Percentiles rank a stretch among this genome's conserved stretches.
These are phyloP conservation scores for Mycena chlorophos DNA, from an alignment of 768 basidiomycete genomes.

Conservation along the genomic window DNA sequence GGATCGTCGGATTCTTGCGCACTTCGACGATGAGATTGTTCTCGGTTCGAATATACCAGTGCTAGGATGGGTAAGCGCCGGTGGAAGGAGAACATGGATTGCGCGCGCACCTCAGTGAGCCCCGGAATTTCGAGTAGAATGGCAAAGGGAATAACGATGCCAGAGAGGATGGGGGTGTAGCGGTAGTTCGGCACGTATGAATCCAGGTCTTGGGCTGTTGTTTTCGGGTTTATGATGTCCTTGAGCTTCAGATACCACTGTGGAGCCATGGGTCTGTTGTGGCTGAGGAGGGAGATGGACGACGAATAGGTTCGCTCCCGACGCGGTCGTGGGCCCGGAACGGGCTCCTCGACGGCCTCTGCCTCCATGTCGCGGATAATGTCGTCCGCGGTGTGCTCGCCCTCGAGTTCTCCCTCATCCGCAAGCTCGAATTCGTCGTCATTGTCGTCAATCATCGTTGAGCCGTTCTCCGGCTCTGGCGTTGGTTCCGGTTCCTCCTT, in stretches of 20 bases:
- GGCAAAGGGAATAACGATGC: slow-evolving; percentile 69
- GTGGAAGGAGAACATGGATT: neutral
- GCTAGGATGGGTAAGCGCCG: slow-evolving; percentile 14
- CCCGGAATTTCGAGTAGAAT: slow-evolving; percentile 84
- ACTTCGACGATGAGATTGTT: slow-evolving; percentile 46
- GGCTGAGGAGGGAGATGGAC: neutral
- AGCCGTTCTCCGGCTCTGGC: no score
- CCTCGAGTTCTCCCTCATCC: slow-evolving; percentile 12
- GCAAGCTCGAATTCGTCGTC: neutral
- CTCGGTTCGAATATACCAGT: slow-evolving; percentile 67
- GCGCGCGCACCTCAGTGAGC: slow-evolving; percentile 51
- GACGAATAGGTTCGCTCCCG: slow-evolving; percentile 19
- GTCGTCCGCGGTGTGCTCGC: slow-evolving; percentile 17
- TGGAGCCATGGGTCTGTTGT: neutral
- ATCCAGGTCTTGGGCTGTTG: slow-evolving; percentile 26
- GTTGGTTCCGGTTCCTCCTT: neutral
- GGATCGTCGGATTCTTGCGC: slow-evolving; percentile 52
- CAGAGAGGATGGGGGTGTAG: slow-evolving; percentile 63
- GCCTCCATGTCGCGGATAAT: slow-evolving; percentile 19
- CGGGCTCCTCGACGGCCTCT: neutral
- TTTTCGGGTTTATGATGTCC: slow-evolving; percentile 24
- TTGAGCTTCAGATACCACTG: slow-evolving; percentile 18
- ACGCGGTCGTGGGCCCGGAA: neutral
- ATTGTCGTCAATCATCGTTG: neutral
- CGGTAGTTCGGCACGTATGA: slow-evolving; percentile 59